Conservation (phyloP, 805 yeast genomes). For the Isabelozyma pseudorhagii region DNA sequence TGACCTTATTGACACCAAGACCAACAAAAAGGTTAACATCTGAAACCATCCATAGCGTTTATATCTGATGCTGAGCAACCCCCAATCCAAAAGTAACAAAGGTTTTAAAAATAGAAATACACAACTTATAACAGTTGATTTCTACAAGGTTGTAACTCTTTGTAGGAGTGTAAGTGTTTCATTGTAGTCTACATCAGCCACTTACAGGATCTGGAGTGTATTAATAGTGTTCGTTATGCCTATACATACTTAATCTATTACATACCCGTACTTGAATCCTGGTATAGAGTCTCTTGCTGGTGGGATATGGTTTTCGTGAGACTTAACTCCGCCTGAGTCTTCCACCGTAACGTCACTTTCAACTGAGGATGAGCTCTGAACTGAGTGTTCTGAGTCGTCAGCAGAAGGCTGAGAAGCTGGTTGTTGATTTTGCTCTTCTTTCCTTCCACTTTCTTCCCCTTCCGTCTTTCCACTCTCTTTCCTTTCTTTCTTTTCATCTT, state of each 20-base stretch:
- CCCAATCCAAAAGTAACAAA: neutral
- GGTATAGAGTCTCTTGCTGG: constrained; percentile 4
- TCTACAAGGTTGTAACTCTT: too few relatives aligned
- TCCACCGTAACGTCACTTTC: constrained; percentile 5
- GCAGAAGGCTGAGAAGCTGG: neutral
- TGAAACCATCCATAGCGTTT: neutral
- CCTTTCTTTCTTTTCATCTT: neutral
- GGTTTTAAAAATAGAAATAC: neutral
- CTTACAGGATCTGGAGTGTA: too few relatives aligned
- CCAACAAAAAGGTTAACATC: constrained; percentile 1
- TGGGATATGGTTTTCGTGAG: neutral
- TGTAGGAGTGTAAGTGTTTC: too few relatives aligned
- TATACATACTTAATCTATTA: constrained; percentile 8
- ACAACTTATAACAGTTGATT: neutral
- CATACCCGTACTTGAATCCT: constrained; percentile 14
- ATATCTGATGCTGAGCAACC: neutral
- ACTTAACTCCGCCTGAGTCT: neutral
- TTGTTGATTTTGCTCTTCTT: too few relatives aligned
- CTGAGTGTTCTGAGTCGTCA: neutral
- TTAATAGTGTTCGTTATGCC: neutral
- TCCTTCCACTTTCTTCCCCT: neutral
- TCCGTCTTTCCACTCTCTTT: neutral
- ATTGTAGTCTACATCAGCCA: too few relatives aligned
- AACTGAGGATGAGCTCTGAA: neutral
- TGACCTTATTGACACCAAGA: neutral